A percentile compares a stretch with the other conserved stretches of the same genome.
Evolutionary conservation across 768 basidiomycete genomes (phyloP).

Genomic region (Saitozyma podzolica): DNA sequence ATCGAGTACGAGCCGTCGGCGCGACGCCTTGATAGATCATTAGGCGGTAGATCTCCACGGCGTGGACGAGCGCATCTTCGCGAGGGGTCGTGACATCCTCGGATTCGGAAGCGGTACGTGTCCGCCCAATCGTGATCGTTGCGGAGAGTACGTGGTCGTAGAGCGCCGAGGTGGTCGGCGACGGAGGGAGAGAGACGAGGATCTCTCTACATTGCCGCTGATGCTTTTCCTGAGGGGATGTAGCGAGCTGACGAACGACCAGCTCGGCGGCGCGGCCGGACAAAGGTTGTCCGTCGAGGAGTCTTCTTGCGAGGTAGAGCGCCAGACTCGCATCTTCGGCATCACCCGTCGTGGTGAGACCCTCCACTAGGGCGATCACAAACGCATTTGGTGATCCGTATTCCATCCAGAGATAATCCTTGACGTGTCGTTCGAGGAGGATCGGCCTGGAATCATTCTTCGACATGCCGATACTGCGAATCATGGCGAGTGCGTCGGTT

Average conservation of each 20-base stretch:
- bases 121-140: neutral
- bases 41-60: conserved; percentile 24
- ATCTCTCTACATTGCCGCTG: conserved; percentile 3
- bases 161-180: neutral
- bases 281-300: neutral
- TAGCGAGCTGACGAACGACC: neutral
- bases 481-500: conserved; percentile 24
- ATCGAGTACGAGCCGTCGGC: conserved; percentile 15
- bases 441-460: conserved; percentile 19
- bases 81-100: neutral
- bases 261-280: neutral
- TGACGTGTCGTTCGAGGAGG: conserved; percentile 37
- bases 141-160: conserved; percentile 5
- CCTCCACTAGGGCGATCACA: conserved; percentile 21
- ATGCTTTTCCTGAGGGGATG: neutral
- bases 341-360: conserved; percentile 9
- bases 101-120: neutral
- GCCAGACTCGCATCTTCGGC: conserved; percentile 19
- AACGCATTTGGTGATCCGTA: conserved; percentile 3
- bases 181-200: neutral
- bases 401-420: conserved; percentile 27
- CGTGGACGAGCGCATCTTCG: conserved; percentile 8
- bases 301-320: conserved; percentile 9
- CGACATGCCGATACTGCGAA: conserved; percentile 19
- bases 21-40: conserved; percentile 20